Percentiles rank a stretch among this genome's conserved stretches.
Evolutionary conservation across 441 rosid genomes (phyloP).

Genomic region (Codiaeum variegatum): DNA sequence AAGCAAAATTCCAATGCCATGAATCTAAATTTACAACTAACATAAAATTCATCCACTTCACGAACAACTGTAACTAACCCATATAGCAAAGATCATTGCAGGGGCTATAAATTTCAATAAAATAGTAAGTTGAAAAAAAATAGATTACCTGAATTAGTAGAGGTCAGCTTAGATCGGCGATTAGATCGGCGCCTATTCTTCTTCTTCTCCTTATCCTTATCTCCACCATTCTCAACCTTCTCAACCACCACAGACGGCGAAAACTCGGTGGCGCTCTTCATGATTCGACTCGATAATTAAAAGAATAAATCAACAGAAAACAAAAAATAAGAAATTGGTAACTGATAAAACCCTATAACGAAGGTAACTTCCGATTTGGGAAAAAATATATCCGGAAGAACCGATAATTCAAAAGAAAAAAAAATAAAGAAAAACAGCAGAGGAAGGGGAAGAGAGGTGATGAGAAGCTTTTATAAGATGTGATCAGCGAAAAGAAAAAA

Average conservation of each 20-base stretch:
- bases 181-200: constrained; percentile 57
- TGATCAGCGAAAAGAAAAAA: neutral
- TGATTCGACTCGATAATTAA: neutral
- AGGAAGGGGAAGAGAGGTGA: neutral
- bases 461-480: constrained; percentile 12
- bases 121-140: neutral
- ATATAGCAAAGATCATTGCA: neutral
- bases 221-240: constrained; percentile 46
- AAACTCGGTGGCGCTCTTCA: constrained; percentile 42
- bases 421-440: neutral
- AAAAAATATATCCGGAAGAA: constrained; percentile 27
- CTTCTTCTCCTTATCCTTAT: constrained; percentile 49
- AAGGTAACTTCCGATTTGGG: constrained; percentile 50
- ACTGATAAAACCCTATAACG: constrained; percentile 17
- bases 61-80: neutral
- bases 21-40: neutral
- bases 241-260: constrained; percentile 35
- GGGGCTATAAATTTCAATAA: neutral
- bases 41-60: neutral
- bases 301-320: neutral
- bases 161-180: constrained; percentile 66
- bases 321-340: constrained; percentile 3
- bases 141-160: constrained; percentile 32
- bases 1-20: neutral
- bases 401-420: neutral